phyloP scores from a whole-genome alignment of 345 rosid genomes.

The Corchorus olitorius region DNA sequence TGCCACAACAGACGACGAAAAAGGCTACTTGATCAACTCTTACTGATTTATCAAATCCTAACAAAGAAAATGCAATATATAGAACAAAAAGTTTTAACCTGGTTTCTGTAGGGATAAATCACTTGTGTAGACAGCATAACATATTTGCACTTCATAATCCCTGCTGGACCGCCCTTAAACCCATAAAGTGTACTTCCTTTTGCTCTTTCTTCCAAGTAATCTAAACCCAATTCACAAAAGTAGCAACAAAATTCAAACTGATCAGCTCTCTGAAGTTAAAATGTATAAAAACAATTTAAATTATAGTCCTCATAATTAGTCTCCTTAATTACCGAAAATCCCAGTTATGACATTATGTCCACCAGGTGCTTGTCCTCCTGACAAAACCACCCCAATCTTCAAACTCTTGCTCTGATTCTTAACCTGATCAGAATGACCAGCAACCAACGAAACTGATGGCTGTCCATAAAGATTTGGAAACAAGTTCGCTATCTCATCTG shows the following conservation, averaged over 20 bases:
- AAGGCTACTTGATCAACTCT: not conserved
- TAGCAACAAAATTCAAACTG: not conserved
- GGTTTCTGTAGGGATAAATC: conserved; percentile 82
- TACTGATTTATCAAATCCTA: not conserved
- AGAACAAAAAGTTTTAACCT: conserved; percentile 41
- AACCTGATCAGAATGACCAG: conserved; percentile 31
- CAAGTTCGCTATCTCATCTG: conserved; percentile 87
- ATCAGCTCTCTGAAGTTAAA: not conserved
- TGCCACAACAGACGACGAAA: not conserved
- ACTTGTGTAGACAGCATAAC: conserved; percentile 64
- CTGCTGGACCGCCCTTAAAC: conserved; percentile 97
- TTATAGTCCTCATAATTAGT: too few relatives aligned
- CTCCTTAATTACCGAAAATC: conserved; percentile 69
- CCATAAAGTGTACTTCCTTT: conserved; percentile 86
- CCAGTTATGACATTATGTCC: conserved; percentile 99
- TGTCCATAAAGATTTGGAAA: conserved; percentile 89
- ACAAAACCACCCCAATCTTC: conserved; percentile 91
- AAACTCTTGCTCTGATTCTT: conserved; percentile 32
- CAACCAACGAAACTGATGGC: conserved; percentile 67
- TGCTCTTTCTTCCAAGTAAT: conserved; percentile 75
- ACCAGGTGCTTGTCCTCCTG: conserved; percentile 99
- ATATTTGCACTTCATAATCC: conserved; percentile 89
- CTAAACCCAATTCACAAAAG: conserved; percentile 31
- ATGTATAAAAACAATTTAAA: not conserved
- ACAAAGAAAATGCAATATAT: not conserved